A percentile compares a stretch with the other conserved stretches of the same genome.
These are phyloP conservation scores for Penicillium sp. DNA, from an alignment of 2,329 filamentous ascomycete genomes.

Conservation along the genomic window DNA sequence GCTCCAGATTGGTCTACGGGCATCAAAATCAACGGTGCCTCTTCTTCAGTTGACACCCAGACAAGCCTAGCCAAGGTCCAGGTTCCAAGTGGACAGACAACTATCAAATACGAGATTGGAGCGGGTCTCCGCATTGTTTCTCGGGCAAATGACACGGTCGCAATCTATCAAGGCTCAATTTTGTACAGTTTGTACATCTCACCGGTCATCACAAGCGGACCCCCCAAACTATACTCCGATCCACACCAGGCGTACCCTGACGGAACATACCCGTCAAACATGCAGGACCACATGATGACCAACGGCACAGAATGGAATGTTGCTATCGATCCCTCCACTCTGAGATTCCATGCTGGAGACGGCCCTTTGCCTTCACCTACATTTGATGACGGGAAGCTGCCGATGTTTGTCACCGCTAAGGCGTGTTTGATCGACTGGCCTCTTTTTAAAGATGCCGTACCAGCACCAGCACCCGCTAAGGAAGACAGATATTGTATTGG, in stretches of 20 bases:
- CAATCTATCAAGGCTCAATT: slow-evolving; percentile 48
- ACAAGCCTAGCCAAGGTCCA: slow-evolving; percentile 38
- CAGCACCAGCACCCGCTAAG: slow-evolving; percentile 33
- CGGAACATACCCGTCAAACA: slow-evolving; percentile 25
- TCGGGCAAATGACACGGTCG: slow-evolving; percentile 46
- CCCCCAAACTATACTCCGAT: slow-evolving; percentile 19
- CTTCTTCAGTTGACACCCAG: slow-evolving; percentile 30
- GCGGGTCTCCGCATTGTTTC: slow-evolving; percentile 34
- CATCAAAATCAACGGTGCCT: slow-evolving; percentile 17
- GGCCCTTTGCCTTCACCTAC: slow-evolving; percentile 21
- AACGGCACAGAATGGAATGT: slow-evolving; percentile 32
- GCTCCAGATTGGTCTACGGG: slow-evolving; percentile 47
- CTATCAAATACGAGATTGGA: slow-evolving; percentile 37
- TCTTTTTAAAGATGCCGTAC: slow-evolving; percentile 35
- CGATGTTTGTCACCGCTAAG: slow-evolving; percentile 39
- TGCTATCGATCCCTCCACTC: slow-evolving; percentile 35
- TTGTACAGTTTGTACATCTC: slow-evolving; percentile 47
- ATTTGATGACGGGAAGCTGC: slow-evolving; percentile 35
- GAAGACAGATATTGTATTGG: slow-evolving; percentile 38
- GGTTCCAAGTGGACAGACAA: slow-evolving; percentile 23
- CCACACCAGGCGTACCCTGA: slow-evolving; percentile 23
- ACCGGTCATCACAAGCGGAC: slow-evolving; percentile 26
- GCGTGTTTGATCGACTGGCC: slow-evolving; percentile 45
- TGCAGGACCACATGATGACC: slow-evolving; percentile 39
- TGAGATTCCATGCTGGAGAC: slow-evolving; percentile 31